These are phyloP conservation scores for Saturnispora mendoncae DNA, from an alignment of 805 yeast species.

Conservation along the genomic window DNA sequence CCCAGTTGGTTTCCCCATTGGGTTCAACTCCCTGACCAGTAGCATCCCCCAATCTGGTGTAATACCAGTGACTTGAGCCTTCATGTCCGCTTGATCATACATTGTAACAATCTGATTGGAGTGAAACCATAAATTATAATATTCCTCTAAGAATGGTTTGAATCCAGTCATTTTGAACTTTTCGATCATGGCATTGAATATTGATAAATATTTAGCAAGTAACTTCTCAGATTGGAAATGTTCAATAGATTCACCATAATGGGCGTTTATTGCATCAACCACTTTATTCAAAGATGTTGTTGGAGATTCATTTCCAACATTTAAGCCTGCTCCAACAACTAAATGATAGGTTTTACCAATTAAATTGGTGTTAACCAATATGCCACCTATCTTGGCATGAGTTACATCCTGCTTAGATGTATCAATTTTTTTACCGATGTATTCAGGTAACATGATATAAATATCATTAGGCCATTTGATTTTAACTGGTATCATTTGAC, in stretches of 20 bases:
- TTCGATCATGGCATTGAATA: slow-evolving; percentile 53
- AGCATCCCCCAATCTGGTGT: slow-evolving; percentile 78
- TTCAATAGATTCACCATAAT: slow-evolving; percentile 30
- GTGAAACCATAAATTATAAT: slow-evolving; percentile 86
- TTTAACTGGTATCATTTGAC: slow-evolving; percentile 65
- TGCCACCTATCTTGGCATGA: slow-evolving; percentile 74
- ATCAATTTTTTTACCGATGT: slow-evolving; percentile 26
- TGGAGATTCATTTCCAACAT: slow-evolving; percentile 79
- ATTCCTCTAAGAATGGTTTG: slow-evolving; percentile 52
- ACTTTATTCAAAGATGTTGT: slow-evolving; percentile 79
- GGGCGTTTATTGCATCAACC: slow-evolving; percentile 49
- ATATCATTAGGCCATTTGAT: slow-evolving; percentile 98
- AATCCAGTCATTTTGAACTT: slow-evolving; percentile 61
- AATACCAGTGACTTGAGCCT: slow-evolving; percentile 71
- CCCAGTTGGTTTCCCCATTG: slow-evolving; percentile 40
- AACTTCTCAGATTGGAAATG: slow-evolving; percentile 36
- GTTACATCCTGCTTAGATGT: slow-evolving; percentile 41
- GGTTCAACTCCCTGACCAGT: slow-evolving; percentile 58
- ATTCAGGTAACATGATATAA: slow-evolving; percentile 63
- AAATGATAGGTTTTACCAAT: slow-evolving; percentile 51
- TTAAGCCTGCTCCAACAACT: slow-evolving; percentile 82
- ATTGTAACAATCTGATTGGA: slow-evolving; percentile 61
- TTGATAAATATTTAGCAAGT: slow-evolving; percentile 58
- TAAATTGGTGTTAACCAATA: slow-evolving; percentile 71
- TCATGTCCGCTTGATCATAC: slow-evolving; percentile 31